Base-by-base conservation (phyloP, 441 rosid species). In the Arabidopsis lyrata region DNA sequence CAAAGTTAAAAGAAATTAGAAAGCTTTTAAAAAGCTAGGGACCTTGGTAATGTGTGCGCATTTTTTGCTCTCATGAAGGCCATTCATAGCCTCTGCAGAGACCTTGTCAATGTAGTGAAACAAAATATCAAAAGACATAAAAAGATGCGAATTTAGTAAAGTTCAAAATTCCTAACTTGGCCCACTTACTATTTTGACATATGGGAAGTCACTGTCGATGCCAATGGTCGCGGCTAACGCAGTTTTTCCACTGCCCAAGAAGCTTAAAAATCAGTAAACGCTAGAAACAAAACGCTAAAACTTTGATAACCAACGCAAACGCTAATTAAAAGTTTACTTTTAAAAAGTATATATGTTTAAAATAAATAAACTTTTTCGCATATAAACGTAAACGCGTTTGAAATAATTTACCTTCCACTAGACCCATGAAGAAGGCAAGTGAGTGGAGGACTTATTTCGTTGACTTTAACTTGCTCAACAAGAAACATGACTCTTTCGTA, bases 181-280 rank as follows among this genome's bases (percentile, higher is more conserved):
- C 24, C 24, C 35, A 38, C 95, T 86, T 86, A 91, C 96, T 70
- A 91, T 90, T 89, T 94, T 94, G 65, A 94, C 95, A 83, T 85
- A 94, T 39, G 98, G 96, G 59, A 91, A 91, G 80, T 88, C 91
- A 71, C 96, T 94, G 73, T 87, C 88, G 49, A 88, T 87, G 78
- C 97, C 97, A 73, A 85, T 85, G 14, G 97, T 94, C 29, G 95
- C 98, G 16, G 96, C 97, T 83, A 91, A 44, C 3, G 97, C 96
- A 78, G 95, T 83, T 85, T 94, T 94, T 70, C 97, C 98, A 81
- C 97, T 91, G 89, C 55, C 52, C 59, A 50, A 20, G 29, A 67
- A 78, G 62, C 38, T 69, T 52, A 76, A 71, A 53, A 71, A 39
- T 38, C 55, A 38, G 24, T 48, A 75, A 59, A 24, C 32, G 20